Evolutionary conservation across 2,329 filamentous ascomycete species (phyloP).

Genomic region (Botryosphaeria dothidea): DNA sequence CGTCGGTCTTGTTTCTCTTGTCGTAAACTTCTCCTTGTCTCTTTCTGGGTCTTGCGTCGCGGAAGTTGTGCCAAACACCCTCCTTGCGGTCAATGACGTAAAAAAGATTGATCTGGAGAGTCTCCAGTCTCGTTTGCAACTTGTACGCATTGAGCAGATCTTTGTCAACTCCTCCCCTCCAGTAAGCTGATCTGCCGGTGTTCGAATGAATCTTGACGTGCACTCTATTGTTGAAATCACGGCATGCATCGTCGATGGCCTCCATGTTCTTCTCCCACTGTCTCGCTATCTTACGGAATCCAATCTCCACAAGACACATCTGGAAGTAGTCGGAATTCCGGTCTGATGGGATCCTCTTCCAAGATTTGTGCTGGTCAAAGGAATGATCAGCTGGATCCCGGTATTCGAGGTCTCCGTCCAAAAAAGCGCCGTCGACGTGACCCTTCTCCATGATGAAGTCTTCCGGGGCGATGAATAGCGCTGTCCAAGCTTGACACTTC

Average conservation of each 20-base stretch:
- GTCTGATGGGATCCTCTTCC: neutral
- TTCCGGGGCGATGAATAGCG: neutral
- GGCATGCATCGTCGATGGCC: neutral
- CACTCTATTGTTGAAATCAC: neutral
- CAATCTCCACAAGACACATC: neutral
- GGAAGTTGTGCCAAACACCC: neutral
- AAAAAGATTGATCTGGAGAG: neutral
- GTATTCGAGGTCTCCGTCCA: neutral
- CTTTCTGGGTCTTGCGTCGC: neutral
- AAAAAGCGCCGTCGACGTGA: neutral
- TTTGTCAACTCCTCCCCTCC: neutral
- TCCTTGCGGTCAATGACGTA: neutral
- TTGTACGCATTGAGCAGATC: neutral
- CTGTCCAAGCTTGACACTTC: neutral
- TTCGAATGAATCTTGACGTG: neutral
- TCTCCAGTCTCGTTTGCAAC: neutral
- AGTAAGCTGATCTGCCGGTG: neutral
- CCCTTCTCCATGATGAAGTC: neutral
- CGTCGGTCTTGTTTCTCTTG: neutral
- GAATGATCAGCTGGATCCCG: neutral
- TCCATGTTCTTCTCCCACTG: neutral
- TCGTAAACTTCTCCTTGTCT: neutral
- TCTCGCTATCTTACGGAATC: neutral
- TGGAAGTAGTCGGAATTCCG: conserved; percentile 4
- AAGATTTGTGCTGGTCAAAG: neutral